Evolutionary conservation across 306 rosid genomes (phyloP).

Genomic region (Geum urbanum): DNA sequence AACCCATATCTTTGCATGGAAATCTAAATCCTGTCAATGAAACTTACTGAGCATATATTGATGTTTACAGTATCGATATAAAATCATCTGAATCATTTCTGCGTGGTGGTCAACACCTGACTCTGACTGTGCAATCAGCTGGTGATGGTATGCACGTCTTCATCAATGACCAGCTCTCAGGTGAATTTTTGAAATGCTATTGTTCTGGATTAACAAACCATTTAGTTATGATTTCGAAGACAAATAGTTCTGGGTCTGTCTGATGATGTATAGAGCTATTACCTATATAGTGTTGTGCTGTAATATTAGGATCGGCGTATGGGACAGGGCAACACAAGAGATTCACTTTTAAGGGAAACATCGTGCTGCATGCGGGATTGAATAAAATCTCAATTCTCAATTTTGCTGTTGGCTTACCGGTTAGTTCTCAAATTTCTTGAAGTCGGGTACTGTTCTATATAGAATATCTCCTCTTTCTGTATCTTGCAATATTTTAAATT

Average conservation of each 20-base stretch:
- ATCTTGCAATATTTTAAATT: background rate
- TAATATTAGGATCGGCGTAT: slow-evolving; percentile 54
- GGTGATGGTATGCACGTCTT: slow-evolving; percentile 79
- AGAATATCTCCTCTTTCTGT: background rate
- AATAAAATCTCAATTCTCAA: slow-evolving; percentile 45
- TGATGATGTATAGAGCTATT: background rate
- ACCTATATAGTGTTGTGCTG: background rate
- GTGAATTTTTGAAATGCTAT: slow-evolving; percentile 30
- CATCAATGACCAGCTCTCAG: slow-evolving; percentile 63
- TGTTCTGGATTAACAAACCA: background rate
- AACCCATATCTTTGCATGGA: background rate
- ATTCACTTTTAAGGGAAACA: slow-evolving; percentile 47
- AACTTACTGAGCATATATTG: slow-evolving; percentile 3
- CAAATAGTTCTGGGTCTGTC: background rate
- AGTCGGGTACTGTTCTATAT: no score
- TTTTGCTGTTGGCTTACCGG: slow-evolving; percentile 44
- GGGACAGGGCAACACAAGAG: slow-evolving; percentile 53
- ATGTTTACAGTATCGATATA: slow-evolving; percentile 53
- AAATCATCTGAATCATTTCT: slow-evolving; percentile 56
- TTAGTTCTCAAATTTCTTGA: slow-evolving; percentile 18
- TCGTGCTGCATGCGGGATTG: slow-evolving; percentile 35
- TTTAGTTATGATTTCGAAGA: background rate
- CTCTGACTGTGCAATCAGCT: slow-evolving; percentile 59
- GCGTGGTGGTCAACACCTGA: slow-evolving; percentile 47
- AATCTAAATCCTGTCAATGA: background rate